Percentiles rank a stretch among this genome's conserved stretches.
phyloP scores from a whole-genome alignment of 2,329 filamentous ascomycete genomes.

The Emericellopsis cladophorae region DNA sequence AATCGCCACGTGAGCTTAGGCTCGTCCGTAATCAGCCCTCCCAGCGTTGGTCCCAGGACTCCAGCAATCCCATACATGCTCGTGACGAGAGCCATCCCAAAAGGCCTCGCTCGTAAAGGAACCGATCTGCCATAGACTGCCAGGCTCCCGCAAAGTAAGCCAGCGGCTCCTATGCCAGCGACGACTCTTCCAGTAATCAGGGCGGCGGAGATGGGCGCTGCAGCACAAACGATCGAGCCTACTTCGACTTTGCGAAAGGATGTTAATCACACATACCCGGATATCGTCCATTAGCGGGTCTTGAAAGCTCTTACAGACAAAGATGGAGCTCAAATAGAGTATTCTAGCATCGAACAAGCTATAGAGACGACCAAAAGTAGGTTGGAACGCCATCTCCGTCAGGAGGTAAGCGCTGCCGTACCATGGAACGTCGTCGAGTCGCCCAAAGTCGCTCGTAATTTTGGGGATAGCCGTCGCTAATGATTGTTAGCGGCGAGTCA shows the following conservation, averaged over 20 bases:
- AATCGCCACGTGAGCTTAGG: too few species aligned
- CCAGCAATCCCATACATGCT: too few species aligned
- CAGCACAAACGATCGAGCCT: constrained; percentile 4
- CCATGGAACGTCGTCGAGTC: constrained; percentile 46
- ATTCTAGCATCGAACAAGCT: constrained; percentile 34
- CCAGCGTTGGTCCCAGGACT: too few species aligned
- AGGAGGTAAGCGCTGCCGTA: constrained; percentile 48
- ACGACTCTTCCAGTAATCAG: constrained; percentile 8
- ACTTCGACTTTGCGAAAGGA: constrained; percentile 1
- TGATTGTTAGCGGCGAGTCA: too few species aligned
- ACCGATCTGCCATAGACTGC: too few species aligned
- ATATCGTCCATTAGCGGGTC: too few species aligned
- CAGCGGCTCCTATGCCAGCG: constrained; percentile 5
- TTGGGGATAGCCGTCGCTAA: constrained; percentile 26
- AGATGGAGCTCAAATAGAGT: constrained; percentile 8
- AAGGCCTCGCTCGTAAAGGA: too few species aligned
- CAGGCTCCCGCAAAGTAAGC: neutral
- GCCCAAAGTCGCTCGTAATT: constrained; percentile 38
- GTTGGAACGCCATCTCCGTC: constrained; percentile 40
- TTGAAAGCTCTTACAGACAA: too few species aligned
- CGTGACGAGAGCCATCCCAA: too few species aligned
- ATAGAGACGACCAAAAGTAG: constrained; percentile 37
- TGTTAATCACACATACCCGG: too few species aligned
- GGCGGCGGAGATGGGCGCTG: constrained; percentile 5
- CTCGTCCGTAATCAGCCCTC: too few species aligned